Base-by-base conservation (phyloP, 441 rosid genomes). In the Bruguiera hainesii region DNA sequence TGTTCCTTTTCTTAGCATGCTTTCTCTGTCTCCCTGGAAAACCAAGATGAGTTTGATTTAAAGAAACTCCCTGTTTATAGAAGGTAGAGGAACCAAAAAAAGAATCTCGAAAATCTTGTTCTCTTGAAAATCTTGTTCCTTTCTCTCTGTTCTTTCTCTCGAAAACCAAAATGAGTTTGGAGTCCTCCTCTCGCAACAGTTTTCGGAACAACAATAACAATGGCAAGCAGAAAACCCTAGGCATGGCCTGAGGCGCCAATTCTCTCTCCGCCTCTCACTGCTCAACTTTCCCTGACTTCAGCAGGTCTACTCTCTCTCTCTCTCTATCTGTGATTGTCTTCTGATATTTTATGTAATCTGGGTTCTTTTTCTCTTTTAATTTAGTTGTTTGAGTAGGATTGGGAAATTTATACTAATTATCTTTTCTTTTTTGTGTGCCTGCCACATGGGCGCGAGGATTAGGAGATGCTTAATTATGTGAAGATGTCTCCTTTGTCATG, bases 191-290 rank as follows among this genome's bases (percentile, higher is more conserved):
- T 31, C 71, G 83, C 29, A 70, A 76, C 69, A 79, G 61, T 52
- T 31, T 31, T 6, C 35, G 6, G 35, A 75, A 49, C 33, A 87
- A 84, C 60, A 83, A 69, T 85, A 73, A 66, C 49, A 80, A 61
- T 63, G 69, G 75, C 63, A 83, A 84, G 74, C 97, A 88, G 83
- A 88, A 89, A 83, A 89, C 98, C 86, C 90, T 89, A 80, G 98
- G 97, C 70, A 74, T 75, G 83, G 95, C 90, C 63, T 93, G 97
- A 97, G 93, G 97, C 9, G 80, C 93, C 53, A 86, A 78, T 80
- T 90, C 93, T 46, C 69, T 60, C 63, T 80, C 95, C 65, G 74
- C 26, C 26, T 26, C 26, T 26, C 26, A 26, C 26, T 26, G 26
- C 26, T 26, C 26, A 26, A 93, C 58, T 87, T 94, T 76, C 92